Percentiles rank a stretch among this genome's conserved stretches.
Evolutionary conservation across 345 rosid genomes (phyloP).

Genomic region (Fremontodendron californicum): DNA sequence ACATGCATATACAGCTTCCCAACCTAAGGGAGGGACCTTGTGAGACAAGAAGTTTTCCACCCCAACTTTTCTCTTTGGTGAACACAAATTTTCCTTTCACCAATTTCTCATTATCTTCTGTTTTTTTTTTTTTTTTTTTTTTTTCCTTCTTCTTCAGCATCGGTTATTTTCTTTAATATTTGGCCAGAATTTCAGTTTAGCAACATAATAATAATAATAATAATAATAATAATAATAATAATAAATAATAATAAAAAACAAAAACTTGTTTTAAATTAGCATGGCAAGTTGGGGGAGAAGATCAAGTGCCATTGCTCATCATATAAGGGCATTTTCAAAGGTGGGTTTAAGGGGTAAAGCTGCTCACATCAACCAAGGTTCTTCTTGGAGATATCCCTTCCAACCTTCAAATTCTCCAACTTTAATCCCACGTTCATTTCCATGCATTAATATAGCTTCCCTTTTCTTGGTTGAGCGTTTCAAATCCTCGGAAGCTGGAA

Average conservation of each 20-base stretch:
- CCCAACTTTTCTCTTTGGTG: not conserved
- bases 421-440: not conserved
- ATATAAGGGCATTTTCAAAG: constrained; percentile 21
- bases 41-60: constrained; percentile 1
- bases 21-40: not conserved
- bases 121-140: not conserved
- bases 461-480: constrained; percentile 22
- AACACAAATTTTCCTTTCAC: not conserved
- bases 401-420: not conserved
- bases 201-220: too few relatives aligned
- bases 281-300: constrained; percentile 47
- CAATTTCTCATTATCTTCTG: not conserved
- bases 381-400: not conserved
- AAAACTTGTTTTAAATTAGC: not conserved
- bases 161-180: not conserved
- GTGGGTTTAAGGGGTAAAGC: not conserved
- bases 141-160: not conserved
- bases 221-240: not conserved
- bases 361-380: not conserved
- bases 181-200: not conserved
- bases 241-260: not conserved
- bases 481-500: constrained; percentile 39
- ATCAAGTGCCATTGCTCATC: constrained; percentile 31
- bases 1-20: not conserved
- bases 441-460: not conserved